Conservation (phyloP, 1,284 basidiomycete species). For the Cyathus olla region DNA sequence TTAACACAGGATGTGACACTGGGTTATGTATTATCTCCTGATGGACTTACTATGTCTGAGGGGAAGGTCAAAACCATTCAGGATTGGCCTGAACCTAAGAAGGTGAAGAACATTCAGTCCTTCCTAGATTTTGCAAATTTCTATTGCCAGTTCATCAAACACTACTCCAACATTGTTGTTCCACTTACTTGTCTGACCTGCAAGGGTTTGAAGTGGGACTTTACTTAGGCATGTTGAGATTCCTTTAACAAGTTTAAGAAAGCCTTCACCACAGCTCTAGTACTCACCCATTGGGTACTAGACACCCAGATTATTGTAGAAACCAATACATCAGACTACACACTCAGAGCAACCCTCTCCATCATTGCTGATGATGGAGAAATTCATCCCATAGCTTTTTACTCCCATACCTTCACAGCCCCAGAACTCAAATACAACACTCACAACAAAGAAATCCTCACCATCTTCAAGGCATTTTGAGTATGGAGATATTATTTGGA, state of each 20-base stretch:
- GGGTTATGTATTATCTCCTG: too few relatives aligned
- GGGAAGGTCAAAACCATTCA: background rate
- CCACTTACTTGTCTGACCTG: background rate
- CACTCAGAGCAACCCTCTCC: conserved; percentile 26
- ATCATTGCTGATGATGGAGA: background rate
- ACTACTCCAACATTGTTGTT: background rate
- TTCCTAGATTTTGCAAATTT: background rate
- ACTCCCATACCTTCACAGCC: conserved; percentile 26
- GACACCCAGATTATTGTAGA: conserved; percentile 21
- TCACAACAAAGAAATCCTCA: too few relatives aligned
- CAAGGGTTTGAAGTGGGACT: background rate
- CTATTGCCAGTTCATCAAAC: background rate
- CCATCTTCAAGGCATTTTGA: conserved; percentile 20
- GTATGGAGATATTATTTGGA: too few relatives aligned
- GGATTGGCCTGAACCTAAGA: background rate
- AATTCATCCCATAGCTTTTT: conserved; percentile 1
- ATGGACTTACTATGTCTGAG: background rate
- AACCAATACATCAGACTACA: conserved; percentile 44
- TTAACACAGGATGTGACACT: too few relatives aligned
- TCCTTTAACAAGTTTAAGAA: background rate
- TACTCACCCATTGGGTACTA: background rate
- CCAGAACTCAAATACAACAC: conserved; percentile 14
- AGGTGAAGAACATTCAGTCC: background rate
- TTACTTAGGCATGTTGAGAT: background rate
- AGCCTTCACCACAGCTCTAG: background rate